Evolutionary conservation across 2,329 filamentous ascomycete genomes (phyloP), one percentile per base, ranked within the genome.

Genomic region (Cladophialophora immunda): DNA sequence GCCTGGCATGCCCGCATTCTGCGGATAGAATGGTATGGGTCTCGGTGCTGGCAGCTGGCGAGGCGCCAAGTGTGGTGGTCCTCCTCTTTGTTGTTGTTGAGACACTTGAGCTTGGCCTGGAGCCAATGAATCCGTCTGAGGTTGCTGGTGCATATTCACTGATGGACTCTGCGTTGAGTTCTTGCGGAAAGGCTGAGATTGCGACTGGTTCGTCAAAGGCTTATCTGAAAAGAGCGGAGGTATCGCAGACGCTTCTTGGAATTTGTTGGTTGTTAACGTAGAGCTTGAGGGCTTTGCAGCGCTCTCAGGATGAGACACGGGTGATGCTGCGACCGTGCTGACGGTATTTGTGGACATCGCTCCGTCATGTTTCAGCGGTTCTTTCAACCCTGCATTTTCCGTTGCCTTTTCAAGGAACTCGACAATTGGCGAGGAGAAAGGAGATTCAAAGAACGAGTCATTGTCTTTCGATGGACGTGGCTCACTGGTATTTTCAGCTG

Each of bases 141-240:
- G 7, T 54, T 70, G 63, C 45, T 50, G 53, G 11, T 55, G 63
- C 15, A 47, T 36, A 5, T n/a, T 17, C 11, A 56, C n/a, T 17
- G 58, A 38, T n/a, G 45, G 53, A 19, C 36, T 57, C 11, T 52
- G 36, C 22, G 54, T 27, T 5, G 52, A 17, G 29, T 22, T 52
- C 15, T 19, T 7, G 13, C 32, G 17, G 2, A 36, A 36, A 58
- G 32, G n/a, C n/a, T 65, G 58, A 11, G 58, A n/a, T 19, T 56
- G 47, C 7, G 47, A 25, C 34, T 58, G 64, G 19, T 34, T 60
- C 5, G 9, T 32, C 3, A 47, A 25, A 2, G 27, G 29, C 41
- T 70, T 66, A 38, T 66, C 68, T 11, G 65, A 68, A 45, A 68
- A 66, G 15, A 68, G 52, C 2, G 63, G 61, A 65, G 63, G 68